These are phyloP conservation scores for Penicillium sumatraense DNA, from an alignment of 2,329 filamentous ascomycete genomes.

Conservation along the genomic window DNA sequence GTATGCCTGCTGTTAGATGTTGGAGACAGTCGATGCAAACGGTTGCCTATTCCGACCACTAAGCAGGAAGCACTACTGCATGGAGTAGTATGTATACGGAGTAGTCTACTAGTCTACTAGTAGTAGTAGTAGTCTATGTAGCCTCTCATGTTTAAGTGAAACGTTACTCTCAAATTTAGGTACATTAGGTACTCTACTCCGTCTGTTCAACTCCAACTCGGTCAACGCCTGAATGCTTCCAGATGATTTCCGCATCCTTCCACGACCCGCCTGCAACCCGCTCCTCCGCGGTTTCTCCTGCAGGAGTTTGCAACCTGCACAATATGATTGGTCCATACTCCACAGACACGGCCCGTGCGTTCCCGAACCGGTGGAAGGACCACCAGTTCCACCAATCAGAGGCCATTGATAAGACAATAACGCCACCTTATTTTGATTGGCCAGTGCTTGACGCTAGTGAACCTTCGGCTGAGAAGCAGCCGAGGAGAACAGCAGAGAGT, in stretches of 20 bases:
- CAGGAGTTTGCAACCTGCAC: not conserved
- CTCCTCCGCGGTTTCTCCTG: not conserved
- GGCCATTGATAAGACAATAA: conserved; percentile 18
- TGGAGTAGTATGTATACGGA: no score
- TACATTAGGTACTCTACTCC: no score
- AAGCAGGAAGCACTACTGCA: no score
- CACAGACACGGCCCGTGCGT: not conserved
- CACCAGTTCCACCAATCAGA: conserved; percentile 16
- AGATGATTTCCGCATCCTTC: conserved; percentile 12
- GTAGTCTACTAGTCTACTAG: no score
- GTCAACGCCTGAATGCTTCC: conserved; percentile 12
- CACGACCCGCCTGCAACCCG: not conserved
- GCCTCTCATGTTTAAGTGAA: no score
- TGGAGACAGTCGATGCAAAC: no score
- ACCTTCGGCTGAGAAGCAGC: conserved; percentile 7
- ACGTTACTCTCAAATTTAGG: no score
- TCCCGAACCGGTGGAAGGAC: not conserved
- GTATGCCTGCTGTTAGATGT: no score
- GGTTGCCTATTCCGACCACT: no score
- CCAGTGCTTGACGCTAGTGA: conserved; percentile 8
- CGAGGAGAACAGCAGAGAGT: not conserved
- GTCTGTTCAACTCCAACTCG: not conserved
- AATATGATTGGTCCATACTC: not conserved
- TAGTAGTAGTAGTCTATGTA: no score
- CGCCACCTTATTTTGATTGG: conserved; percentile 25